A percentile compares a stretch with the other conserved stretches of the same genome.
Conservation (phyloP, 2,329 filamentous ascomycete genomes). For the Diaporthe citriasiana region DNA sequence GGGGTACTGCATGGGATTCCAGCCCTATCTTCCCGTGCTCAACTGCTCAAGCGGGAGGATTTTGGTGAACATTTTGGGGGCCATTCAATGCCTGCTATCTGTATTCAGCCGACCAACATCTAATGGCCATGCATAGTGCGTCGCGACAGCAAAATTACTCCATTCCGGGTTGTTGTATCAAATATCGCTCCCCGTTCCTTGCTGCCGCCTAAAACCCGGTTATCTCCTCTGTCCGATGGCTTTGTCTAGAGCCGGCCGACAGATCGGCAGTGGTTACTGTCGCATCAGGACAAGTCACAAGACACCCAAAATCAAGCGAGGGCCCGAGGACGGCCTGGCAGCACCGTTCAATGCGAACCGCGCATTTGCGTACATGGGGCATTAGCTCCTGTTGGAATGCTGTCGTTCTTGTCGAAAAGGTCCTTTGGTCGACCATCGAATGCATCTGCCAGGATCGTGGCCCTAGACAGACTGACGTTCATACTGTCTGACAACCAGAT, state of each 20-base stretch:
- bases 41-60: conserved; percentile 18
- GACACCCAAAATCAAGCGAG: not conserved
- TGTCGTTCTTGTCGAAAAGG: conserved; percentile 4
- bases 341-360: not conserved
- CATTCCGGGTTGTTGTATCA: too few relatives aligned
- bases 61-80: conserved; percentile 32
- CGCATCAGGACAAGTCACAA: conserved; percentile 22
- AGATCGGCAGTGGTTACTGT: conserved; percentile 16
- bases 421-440: conserved; percentile 4
- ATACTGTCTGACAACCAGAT: conserved; percentile 14
- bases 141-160: not conserved
- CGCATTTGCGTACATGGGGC: not conserved
- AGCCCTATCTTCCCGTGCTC: conserved; percentile 36
- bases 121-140: not conserved
- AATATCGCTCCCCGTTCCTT: not conserved
- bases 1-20: conserved; percentile 36
- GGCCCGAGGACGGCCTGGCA: not conserved
- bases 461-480: not conserved
- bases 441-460: conserved; percentile 11
- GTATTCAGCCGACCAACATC: not conserved
- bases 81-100: not conserved
- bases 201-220: not conserved
- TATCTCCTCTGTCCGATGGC: not conserved
- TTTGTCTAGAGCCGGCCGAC: not conserved
- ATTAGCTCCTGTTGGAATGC: conserved; percentile 2